These are phyloP conservation scores for Bruguiera hainesii DNA, from an alignment of 441 rosid species.

Conservation along the genomic window DNA sequence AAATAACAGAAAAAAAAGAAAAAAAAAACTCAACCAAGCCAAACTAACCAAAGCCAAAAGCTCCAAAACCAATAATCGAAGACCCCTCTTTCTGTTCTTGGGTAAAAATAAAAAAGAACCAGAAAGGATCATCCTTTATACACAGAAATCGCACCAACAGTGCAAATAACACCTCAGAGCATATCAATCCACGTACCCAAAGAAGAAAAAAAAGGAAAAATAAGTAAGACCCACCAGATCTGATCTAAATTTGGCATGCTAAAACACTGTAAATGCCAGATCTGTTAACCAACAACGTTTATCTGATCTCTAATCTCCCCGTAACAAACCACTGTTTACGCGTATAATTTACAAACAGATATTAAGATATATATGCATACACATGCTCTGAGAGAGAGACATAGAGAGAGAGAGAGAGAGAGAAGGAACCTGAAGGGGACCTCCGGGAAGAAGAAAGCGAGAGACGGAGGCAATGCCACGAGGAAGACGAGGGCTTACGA, in stretches of 20 bases:
- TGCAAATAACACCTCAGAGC: too few species aligned
- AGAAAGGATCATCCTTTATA: too few species aligned
- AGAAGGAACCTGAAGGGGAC: constrained; percentile 25
- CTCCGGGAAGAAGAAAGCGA: constrained; percentile 13
- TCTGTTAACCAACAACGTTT: constrained; percentile 6
- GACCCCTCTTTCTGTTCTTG: too few species aligned
- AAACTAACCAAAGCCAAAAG: not conserved
- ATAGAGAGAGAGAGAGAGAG: not conserved
- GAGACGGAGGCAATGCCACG: too few species aligned
- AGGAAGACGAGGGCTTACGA: constrained; percentile 2
- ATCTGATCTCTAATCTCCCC: not conserved
- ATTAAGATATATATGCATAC: not conserved
- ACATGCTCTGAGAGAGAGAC: not conserved
- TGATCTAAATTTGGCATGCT: constrained; percentile 1
- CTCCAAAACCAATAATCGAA: too few species aligned
- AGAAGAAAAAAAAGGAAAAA: too few species aligned
- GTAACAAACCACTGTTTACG: not conserved
- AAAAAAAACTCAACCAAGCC: not conserved
- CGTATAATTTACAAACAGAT: too few species aligned
- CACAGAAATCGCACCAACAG: too few species aligned
- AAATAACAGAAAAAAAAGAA: too few species aligned
- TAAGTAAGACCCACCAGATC: constrained; percentile 23
- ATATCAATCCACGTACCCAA: too few species aligned
- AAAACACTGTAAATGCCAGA: constrained; percentile 10
- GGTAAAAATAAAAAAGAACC: too few species aligned